Conservation (phyloP, 371 early-diverging fungal genomes). For the Apophysomyces ossiformis region DNA sequence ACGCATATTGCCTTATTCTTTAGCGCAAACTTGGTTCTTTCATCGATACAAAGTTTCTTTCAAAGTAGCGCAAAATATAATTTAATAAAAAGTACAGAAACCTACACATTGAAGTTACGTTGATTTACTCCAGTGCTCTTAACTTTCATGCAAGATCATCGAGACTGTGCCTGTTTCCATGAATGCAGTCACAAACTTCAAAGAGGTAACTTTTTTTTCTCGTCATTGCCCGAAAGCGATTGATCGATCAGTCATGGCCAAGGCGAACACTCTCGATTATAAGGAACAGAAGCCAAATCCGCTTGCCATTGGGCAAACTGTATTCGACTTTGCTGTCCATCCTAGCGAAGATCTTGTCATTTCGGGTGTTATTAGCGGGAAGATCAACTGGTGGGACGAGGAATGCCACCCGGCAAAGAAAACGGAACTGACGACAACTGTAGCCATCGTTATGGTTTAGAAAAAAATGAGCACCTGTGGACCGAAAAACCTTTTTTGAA, state of each 20-base stretch:
- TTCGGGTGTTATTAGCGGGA: conserved; percentile 80
- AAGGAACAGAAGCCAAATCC: conserved; percentile 6
- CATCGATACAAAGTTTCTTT: too few species aligned
- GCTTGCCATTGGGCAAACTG: conserved; percentile 46
- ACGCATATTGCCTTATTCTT: too few species aligned
- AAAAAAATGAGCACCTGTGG: conserved; percentile 62
- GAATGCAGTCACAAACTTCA: too few species aligned
- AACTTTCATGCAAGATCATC: too few species aligned
- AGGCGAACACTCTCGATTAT: not conserved
- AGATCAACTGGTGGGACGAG: conserved; percentile 65
- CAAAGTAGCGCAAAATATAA: too few species aligned
- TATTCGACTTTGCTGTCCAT: conserved; percentile 80
- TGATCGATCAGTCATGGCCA: conserved; percentile 5
- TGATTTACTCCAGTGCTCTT: too few species aligned
- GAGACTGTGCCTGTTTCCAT: too few species aligned
- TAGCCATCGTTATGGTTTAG: conserved; percentile 54
- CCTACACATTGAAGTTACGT: too few species aligned
- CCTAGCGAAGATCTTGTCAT: conserved; percentile 71
- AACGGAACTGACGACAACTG: not conserved
- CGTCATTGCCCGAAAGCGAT: too few species aligned
- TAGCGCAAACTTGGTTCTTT: too few species aligned
- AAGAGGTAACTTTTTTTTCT: too few species aligned
- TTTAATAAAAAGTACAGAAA: too few species aligned
- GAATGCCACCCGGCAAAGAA: not conserved
- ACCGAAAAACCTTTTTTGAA: conserved; percentile 72